Percentiles rank a stretch among this genome's conserved stretches.
phyloP scores from a whole-genome alignment of 148 eudicot genomes.

The Simmondsia chinensis region DNA sequence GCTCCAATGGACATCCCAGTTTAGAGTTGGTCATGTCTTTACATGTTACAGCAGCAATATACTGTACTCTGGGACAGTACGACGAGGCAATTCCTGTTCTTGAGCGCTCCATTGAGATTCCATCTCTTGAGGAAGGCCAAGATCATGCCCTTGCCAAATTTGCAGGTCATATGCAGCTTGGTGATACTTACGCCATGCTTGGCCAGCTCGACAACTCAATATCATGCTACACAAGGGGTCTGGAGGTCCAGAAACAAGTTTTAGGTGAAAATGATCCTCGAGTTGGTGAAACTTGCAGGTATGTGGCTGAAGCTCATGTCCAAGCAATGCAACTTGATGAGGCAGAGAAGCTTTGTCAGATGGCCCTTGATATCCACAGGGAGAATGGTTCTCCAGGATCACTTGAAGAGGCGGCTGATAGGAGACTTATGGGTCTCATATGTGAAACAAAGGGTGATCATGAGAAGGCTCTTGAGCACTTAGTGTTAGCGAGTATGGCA shows the following conservation, averaged over 20 bases:
- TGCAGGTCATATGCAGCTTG: conserved; percentile 96
- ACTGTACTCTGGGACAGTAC: conserved; percentile 70
- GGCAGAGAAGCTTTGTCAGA: conserved; percentile 74
- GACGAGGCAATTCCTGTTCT: conserved; percentile 73
- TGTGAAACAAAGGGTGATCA: conserved; percentile 87
- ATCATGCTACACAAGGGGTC: conserved; percentile 52
- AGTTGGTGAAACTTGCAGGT: conserved; percentile 92
- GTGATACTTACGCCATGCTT: conserved; percentile 84
- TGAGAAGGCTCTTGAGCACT: conserved; percentile 90
- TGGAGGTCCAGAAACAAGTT: conserved; percentile 64
- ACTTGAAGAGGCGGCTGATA: conserved; percentile 89
- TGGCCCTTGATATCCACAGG: conserved; percentile 84
- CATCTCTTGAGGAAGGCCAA: conserved; percentile 54
- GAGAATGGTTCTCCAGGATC: conserved; percentile 66
- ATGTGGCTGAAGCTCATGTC: conserved; percentile 88
- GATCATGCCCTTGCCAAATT: conserved; percentile 93
- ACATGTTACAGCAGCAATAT: conserved; percentile 83
- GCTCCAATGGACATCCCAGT: conserved; percentile 67
- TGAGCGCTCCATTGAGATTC: conserved; percentile 67
- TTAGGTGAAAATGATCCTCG: conserved; percentile 78
- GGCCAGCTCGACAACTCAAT: conserved; percentile 85
- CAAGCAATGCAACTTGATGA: conserved; percentile 92
- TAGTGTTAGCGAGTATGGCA: conserved; percentile 94
- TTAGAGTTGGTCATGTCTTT: conserved; percentile 86
- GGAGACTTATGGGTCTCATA: conserved; percentile 96